Evolutionary conservation across 768 basidiomycete genomes (phyloP), one percentile per base, ranked within the genome.

Genomic region (Amanita subjunquillea): DNA sequence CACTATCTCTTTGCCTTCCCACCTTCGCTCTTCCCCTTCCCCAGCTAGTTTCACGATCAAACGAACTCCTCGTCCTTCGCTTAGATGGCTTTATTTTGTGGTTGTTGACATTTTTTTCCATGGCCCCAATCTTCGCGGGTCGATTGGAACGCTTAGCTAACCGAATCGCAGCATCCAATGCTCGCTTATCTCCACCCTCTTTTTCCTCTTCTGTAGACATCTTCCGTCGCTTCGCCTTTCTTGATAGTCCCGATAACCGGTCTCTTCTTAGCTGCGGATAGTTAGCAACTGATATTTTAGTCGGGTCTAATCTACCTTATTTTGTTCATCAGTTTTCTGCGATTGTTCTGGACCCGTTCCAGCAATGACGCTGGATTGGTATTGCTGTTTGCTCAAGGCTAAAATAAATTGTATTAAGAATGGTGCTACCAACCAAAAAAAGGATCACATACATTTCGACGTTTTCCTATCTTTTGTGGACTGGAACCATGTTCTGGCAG

Each of bases 401-500:
- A 58, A 53, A 34, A 49, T 37, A 22, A 5, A 15, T 15, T 22
- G 4, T 22, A 45, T 40, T 27, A 45, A 48, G 30, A n/a, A 32
- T 15, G 20, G 51, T 32, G 53, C 29, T 29, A 9, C 6, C 3
- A 38, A 32, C 25, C 17, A 17, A 27, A 51, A 39, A 49, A 40
- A 38, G 9, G 6, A 40, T 37, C 43, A 20, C 10, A 20, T 2
- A 95, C 93, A 85, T 80, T 85, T 80, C 4, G 91, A 77, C 55
- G 78, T 80, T 56, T 74, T 67, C 70, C 88, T 97, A 60, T 96
- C 91, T 65, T 85, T 87, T 53, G 76, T 73, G 7, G 77, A 82
- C 69, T 97, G 96, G 77, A 99, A 99, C 96, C 96, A 99, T n/a
- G 93, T 97, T 59, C 95, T 78, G 15, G 92, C 91, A 4, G 96